Evolutionary conservation across 2,329 filamentous ascomycete species (phyloP), one percentile per base, ranked within the genome.

Genomic region (Cladobotryum mycophilum): DNA sequence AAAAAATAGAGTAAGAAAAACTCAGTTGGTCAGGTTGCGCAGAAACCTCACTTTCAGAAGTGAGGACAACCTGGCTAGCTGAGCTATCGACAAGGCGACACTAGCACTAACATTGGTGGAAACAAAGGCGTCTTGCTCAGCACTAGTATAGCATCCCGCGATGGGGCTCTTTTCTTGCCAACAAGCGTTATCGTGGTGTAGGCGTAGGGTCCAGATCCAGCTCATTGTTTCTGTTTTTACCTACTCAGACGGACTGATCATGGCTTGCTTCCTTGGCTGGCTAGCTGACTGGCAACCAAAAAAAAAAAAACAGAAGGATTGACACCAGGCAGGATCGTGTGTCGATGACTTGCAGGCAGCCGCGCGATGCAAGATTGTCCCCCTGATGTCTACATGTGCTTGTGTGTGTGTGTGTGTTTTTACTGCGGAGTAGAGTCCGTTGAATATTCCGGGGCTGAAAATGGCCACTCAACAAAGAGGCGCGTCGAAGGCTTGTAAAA

Each of bases 341-440:
- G 40, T 42, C 40, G 18, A 52, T 52, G 50, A 48, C 50, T 52
- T 52, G 50, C 50, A 52, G 50, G 50, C 45, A 52, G 45, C 44
- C 49, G 49, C 49, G 40, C 35, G 45, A 52, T 36, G 45, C 45
- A 42, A n/a, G 40, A 15, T 15, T 38, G 42, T 52, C 20, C 34
- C 50, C n/a, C 43, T 37, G 41, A 47, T 42, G 45, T 45, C 45
- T 48, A 36, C 41, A 37, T 30, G 25, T 30, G 25, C 25, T 8
- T 30, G 25, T 8, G 3, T 20, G 20, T 5, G 3, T 20, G 20
- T 5, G 3, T 20, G 20, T 30, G 25, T 30, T 3, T 20, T 20
- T 30, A 30, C 9, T 7, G 25, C 25, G 25, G 25, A 30, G 25
- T 30, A 30, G 25, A 30, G 25, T 30, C 25, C 25, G 30, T 51